phyloP scores from a whole-genome alignment of 1,284 basidiomycete species.

The Gomphus bonarii region DNA sequence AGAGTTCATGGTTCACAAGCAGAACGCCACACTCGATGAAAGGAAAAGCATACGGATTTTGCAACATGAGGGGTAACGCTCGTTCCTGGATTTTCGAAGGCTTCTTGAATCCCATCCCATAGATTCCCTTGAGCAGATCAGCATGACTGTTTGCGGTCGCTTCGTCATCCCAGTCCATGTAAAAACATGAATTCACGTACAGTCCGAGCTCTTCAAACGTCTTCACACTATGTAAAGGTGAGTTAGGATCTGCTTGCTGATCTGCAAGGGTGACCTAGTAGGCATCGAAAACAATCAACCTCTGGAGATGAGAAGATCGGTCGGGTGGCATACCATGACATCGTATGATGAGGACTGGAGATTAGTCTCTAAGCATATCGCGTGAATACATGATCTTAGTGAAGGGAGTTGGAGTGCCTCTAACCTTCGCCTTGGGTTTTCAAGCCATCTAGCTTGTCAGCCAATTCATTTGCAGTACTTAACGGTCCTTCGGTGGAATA shows the following conservation, averaged over 20 bases:
- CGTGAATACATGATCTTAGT: background rate
- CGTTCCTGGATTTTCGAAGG: slow-evolving; percentile 99
- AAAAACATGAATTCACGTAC: slow-evolving; percentile 36
- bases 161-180: slow-evolving; percentile 5
- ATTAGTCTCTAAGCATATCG: slow-evolving; percentile 11
- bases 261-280: slow-evolving; percentile 90
- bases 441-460: slow-evolving; percentile 2
- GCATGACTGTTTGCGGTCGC: slow-evolving; percentile 45
- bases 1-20: slow-evolving; percentile 7
- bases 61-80: slow-evolving; percentile 84
- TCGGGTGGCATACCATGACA: slow-evolving; percentile 14
- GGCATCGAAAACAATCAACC: background rate
- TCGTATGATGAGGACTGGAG: slow-evolving; percentile 16
- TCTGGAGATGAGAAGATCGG: background rate
- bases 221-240: slow-evolving; percentile 89
- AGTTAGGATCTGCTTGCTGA: slow-evolving; percentile 93
- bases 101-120: slow-evolving; percentile 93
- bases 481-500: background rate
- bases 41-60: slow-evolving; percentile 66
- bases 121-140: slow-evolving; percentile 93
- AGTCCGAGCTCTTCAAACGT: slow-evolving; percentile 91
- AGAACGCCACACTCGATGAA: background rate
- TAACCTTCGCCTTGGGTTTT: slow-evolving; percentile 7
- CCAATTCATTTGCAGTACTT: background rate
- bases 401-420: background rate